Evolutionary conservation across 1,284 basidiomycete species (phyloP).

Genomic region (Abortiporus biennis): DNA sequence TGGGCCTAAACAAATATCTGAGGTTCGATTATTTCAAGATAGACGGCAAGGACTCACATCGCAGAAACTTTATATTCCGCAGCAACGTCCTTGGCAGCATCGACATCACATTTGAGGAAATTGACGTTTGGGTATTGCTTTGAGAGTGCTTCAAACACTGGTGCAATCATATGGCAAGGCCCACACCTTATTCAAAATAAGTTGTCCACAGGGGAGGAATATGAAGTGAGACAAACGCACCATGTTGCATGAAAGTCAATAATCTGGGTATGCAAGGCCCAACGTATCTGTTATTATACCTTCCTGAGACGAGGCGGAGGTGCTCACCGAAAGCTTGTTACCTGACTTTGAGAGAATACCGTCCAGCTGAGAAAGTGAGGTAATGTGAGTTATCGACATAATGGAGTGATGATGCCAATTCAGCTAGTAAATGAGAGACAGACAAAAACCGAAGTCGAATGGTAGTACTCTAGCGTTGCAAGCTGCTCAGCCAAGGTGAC

Average conservation of each 20-base stretch:
- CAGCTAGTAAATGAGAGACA: background rate
- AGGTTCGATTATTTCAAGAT: background rate
- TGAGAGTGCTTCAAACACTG: constrained; percentile 59
- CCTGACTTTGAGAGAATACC: constrained; percentile 51
- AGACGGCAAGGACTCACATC: constrained; percentile 43
- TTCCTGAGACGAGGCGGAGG: constrained; percentile 2
- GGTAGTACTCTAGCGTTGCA: background rate
- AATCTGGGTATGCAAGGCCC: constrained; percentile 38
- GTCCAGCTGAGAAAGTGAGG: constrained; percentile 56
- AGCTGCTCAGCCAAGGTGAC: no score
- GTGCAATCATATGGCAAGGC: constrained; percentile 75
- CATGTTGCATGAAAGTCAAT: constrained; percentile 82
- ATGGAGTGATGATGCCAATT: constrained; percentile 1
- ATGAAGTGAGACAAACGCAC: constrained; percentile 29
- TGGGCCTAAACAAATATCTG: constrained; percentile 47
- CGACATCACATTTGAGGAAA: constrained; percentile 78
- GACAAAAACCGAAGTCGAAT: background rate
- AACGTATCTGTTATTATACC: background rate
- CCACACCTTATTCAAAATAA: constrained; percentile 53
- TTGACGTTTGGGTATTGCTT: constrained; percentile 63
- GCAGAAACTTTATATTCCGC: constrained; percentile 53
- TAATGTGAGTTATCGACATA: constrained; percentile 59
- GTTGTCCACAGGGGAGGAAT: background rate
- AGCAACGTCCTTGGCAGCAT: constrained; percentile 62
- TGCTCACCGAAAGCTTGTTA: constrained; percentile 57